phyloP scores from a whole-genome alignment of 1,139 yeast species.

The Williopsis jadinii region DNA sequence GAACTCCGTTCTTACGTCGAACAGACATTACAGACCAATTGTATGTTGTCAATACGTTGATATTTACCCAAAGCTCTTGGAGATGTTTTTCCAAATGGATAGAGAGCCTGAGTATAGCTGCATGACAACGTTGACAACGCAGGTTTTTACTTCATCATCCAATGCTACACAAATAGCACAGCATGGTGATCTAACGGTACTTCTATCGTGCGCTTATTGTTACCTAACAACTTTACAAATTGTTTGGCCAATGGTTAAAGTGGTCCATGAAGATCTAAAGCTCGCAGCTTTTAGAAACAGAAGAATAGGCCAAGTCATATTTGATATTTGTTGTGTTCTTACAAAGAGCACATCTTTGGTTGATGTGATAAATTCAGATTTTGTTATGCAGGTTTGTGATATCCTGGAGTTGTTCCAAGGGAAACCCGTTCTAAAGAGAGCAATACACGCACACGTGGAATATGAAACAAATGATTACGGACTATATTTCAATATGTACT shows the following conservation, averaged over 20 bases:
- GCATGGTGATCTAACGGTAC: slow-evolving; percentile 64
- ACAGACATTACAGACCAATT: slow-evolving; percentile 48
- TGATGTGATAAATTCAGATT: slow-evolving; percentile 30
- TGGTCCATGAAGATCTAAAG: slow-evolving; percentile 35
- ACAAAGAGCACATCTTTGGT: slow-evolving; percentile 57
- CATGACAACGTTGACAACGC: slow-evolving; percentile 73
- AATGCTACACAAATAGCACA: slow-evolving; percentile 64
- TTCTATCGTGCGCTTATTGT: slow-evolving; percentile 60
- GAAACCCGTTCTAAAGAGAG: slow-evolving; percentile 67
- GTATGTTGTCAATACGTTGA: slow-evolving; percentile 79
- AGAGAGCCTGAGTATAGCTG: slow-evolving; percentile 80
- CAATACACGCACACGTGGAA: slow-evolving; percentile 78
- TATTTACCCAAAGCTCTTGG: slow-evolving; percentile 72
- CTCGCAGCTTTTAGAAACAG: slow-evolving; percentile 60
- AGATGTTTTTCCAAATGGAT: slow-evolving; percentile 62
- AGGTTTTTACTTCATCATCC: slow-evolving; percentile 78
- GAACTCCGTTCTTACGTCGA: slow-evolving; percentile 64
- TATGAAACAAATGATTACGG: slow-evolving; percentile 87
- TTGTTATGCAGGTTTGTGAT: slow-evolving; percentile 48
- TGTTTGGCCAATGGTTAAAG: slow-evolving; percentile 39
- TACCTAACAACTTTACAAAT: slow-evolving; percentile 55
- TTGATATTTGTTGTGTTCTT: slow-evolving; percentile 74
- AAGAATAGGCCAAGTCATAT: slow-evolving; percentile 78
- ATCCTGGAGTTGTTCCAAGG: slow-evolving; percentile 73
- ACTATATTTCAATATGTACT: slow-evolving; percentile 71